Conservation (phyloP, 305 asterid species). For the Fraxinus nigra region DNA sequence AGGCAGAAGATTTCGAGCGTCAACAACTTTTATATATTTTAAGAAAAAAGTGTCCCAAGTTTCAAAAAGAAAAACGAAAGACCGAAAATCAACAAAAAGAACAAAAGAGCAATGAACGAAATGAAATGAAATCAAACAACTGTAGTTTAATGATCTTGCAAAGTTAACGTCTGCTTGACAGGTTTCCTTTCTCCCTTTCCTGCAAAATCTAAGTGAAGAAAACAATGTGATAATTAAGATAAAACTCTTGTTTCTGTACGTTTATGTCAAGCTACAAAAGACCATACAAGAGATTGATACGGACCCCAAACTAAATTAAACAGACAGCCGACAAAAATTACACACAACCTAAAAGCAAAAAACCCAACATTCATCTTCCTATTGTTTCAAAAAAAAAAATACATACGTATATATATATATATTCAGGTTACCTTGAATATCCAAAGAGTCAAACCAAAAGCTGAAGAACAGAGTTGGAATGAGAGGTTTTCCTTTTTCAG, state of each 20-base stretch:
- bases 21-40: not conserved
- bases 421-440: not conserved
- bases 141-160: conserved; percentile 10
- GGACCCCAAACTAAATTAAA: not conserved
- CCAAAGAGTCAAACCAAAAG: not conserved
- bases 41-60: not conserved
- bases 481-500: not conserved
- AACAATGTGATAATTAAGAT: not conserved
- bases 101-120: not conserved
- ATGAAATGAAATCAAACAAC: not conserved
- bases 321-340: not conserved
- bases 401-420: too few species aligned
- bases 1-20: not conserved
- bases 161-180: conserved; percentile 6
- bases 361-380: not conserved
- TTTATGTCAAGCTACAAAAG: not conserved
- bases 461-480: not conserved
- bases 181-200: conserved; percentile 22
- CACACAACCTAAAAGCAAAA: not conserved
- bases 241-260: not conserved
- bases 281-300: not conserved
- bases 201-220: conserved; percentile 12
- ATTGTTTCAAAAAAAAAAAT: not conserved
- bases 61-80: not conserved
- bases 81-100: not conserved